Evolutionary conservation across 2,329 filamentous ascomycete genomes (phyloP).

Genomic region (Neurospora crassa): DNA sequence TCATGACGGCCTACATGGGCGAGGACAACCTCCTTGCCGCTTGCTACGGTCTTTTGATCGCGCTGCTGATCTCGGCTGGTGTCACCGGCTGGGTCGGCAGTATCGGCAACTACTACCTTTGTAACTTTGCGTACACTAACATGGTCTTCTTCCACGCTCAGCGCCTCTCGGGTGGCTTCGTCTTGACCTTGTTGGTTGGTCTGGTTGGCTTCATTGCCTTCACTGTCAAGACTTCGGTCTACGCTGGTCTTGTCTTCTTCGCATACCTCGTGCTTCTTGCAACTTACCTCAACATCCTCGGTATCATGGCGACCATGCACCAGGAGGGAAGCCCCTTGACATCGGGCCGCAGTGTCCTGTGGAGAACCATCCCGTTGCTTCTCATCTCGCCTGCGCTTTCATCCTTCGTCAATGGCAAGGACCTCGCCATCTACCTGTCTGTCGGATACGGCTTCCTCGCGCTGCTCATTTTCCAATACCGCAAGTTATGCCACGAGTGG

Average conservation of each 20-base stretch:
- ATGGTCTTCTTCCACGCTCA: slow-evolving; percentile 33
- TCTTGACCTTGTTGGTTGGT: slow-evolving; percentile 26
- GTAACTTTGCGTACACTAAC: slow-evolving; percentile 28
- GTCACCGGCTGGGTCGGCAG: slow-evolving; percentile 55
- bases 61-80: slow-evolving; percentile 48
- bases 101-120: slow-evolving; percentile 52
- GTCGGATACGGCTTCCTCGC: slow-evolving; percentile 44
- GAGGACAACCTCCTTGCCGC: slow-evolving; percentile 43
- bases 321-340: slow-evolving; percentile 44
- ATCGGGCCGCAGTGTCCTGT: slow-evolving; percentile 47
- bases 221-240: slow-evolving; percentile 30
- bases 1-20: slow-evolving; percentile 48
- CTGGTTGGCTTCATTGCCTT: slow-evolving; percentile 42
- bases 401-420: slow-evolving; percentile 39
- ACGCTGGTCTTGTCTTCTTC: slow-evolving; percentile 44
- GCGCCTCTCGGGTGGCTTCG: slow-evolving; percentile 38
- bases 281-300: slow-evolving; percentile 48
- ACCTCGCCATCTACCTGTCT: slow-evolving; percentile 45
- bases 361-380: slow-evolving; percentile 44
- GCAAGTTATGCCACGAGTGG: slow-evolving; percentile 47
- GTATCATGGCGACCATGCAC: slow-evolving; percentile 41
- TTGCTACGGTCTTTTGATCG: slow-evolving; percentile 44
- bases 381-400: slow-evolving; percentile 48
- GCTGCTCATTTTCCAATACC: slow-evolving; percentile 40
- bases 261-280: slow-evolving; percentile 49